These are phyloP conservation scores for Rhynchospora pubera DNA, from an alignment of 176 grass and related monocot species.

Conservation along the genomic window DNA sequence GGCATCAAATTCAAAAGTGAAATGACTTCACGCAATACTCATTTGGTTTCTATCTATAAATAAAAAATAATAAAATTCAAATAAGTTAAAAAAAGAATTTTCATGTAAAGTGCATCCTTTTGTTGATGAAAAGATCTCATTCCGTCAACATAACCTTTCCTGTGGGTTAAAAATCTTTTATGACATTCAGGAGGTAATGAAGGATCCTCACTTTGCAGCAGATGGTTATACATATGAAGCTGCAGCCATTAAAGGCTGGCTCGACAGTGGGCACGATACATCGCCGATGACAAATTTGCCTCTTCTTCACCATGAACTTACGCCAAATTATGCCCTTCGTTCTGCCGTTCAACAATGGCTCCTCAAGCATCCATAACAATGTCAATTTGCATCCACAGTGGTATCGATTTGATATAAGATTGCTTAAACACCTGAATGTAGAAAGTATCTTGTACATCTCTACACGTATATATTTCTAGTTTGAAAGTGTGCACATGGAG, in stretches of 20 bases:
- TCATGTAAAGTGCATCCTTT: not conserved
- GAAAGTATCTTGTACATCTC: not conserved
- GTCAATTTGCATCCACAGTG: no score
- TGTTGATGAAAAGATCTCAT: not conserved
- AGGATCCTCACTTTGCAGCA: slow-evolving; percentile 60
- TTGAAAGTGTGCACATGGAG: not conserved
- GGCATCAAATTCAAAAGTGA: not conserved
- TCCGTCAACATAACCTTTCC: not conserved
- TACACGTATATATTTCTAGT: not conserved
- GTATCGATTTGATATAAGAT: no score
- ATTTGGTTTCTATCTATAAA: no score
- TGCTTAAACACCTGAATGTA: no score
- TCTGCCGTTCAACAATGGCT: slow-evolving; percentile 51
- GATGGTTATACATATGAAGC: slow-evolving; percentile 76
- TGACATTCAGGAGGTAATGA: slow-evolving; percentile 63
- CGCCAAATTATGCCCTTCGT: slow-evolving; percentile 46
- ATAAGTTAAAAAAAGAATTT: no score
- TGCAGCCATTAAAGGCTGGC: slow-evolving; percentile 60
- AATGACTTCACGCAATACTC: not conserved
- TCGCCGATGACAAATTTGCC: slow-evolving; percentile 73
- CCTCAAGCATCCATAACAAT: slow-evolving; percentile 14
- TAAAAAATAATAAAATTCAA: no score
- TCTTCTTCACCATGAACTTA: slow-evolving; percentile 37
- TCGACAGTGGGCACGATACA: slow-evolving; percentile 39
- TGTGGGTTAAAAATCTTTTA: not conserved